Evolutionary conservation across 2,329 filamentous ascomycete genomes (phyloP), one percentile per base, ranked within the genome.

Genomic region (Grosmannia huntii): DNA sequence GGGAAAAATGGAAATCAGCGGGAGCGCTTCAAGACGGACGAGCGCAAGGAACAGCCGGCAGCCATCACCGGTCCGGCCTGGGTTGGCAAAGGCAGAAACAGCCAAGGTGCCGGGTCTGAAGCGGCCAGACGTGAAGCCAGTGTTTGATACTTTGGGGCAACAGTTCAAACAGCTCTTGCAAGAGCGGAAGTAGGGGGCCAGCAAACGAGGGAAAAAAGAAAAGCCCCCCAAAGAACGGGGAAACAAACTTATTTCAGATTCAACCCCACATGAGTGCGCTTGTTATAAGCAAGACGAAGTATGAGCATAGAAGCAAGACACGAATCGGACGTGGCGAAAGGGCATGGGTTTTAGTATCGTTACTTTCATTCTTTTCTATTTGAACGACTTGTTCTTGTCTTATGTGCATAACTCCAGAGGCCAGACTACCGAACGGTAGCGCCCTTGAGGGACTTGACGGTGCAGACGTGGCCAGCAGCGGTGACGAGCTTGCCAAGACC

Each of bases 401-500:
- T 44, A n/a, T 19, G 41, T n/a, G 7, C 41, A 44, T 7, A 33
- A 33, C 6, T 9, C 6, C 11, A 9, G 28, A 33, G 9, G 9
- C 31, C 9, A 33, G 31, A n/a, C 41, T 44, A 44, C 78, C 90
- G 83, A 63, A 97, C 89, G 63, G 84, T 83, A 62, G 89, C 94
- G 46, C 84, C 85, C 74, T 85, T 86, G 68, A 99, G 76, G 60
- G 78, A 88, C 72, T 86, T 83, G 61, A 97, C 91, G 51, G 81
- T 92, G 76, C 94, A 97, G 53, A 87, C 73, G 51, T 89, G 89
- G 55, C 89, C 89, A 60, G 76, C 82, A 70, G 85, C 84, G 3
- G 90, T 92, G 63, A 89, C 83, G 64, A 97, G 75, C 73, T 82
- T 83, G 62, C 80, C 80, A 51, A 81, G 63, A 25, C 80, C 87